These are phyloP conservation scores for Pistacia atlantica DNA, from an alignment of 345 rosid species.

Conservation along the genomic window DNA sequence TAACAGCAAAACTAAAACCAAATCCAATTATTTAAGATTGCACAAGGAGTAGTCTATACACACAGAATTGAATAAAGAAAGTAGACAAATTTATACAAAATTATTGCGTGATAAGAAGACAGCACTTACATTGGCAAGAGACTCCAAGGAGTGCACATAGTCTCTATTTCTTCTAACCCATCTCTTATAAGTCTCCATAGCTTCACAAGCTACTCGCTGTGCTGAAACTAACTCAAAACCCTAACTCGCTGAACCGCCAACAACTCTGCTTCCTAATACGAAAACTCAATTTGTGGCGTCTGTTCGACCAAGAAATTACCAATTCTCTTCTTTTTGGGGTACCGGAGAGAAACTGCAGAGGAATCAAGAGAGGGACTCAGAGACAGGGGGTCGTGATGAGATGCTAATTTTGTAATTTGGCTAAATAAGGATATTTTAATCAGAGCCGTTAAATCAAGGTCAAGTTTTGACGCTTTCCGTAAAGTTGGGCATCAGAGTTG, in stretches of 20 bases:
- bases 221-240: conserved; percentile 4
- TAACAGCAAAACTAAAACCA: not conserved
- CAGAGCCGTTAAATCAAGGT: conserved; percentile 4
- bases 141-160: conserved; percentile 84
- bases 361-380: not conserved
- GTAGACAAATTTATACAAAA: not conserved
- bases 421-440: not conserved
- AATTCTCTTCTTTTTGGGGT: not conserved
- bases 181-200: conserved; percentile 86
- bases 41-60: not conserved
- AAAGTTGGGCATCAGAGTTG: not conserved
- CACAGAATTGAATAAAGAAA: not conserved
- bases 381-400: not conserved
- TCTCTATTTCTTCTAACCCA: conserved; percentile 92
- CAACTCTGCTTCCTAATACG: not conserved
- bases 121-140: conserved; percentile 84
- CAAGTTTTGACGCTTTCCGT: not conserved
- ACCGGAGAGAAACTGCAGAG: not conserved
- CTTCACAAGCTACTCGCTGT: conserved; percentile 22
- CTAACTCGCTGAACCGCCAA: conserved; percentile 1
- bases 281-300: not conserved
- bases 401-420: not conserved
- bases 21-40: not conserved
- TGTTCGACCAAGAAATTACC: conserved; percentile 7
- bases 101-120: not conserved